A percentile compares a stretch with the other conserved stretches of the same genome.
These are phyloP conservation scores for Collybia sordida DNA, from an alignment of 768 basidiomycete genomes.

Conservation along the genomic window DNA sequence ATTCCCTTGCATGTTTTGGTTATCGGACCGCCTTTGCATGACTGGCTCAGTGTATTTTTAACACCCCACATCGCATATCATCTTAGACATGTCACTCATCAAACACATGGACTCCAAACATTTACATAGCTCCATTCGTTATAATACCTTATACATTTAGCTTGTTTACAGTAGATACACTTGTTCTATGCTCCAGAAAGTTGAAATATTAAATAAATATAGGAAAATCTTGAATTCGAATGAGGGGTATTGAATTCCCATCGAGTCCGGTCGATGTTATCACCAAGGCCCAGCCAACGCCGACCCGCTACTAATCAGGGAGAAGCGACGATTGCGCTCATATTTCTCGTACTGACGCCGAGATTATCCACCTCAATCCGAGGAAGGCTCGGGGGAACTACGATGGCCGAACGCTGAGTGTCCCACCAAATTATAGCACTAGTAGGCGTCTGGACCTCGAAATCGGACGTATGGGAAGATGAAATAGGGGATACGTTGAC, in stretches of 20 bases:
- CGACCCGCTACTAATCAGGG: not conserved
- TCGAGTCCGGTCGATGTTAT: not conserved
- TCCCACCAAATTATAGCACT: not conserved
- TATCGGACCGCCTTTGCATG: no score
- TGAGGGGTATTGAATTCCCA: no score
- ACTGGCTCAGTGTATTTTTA: no score
- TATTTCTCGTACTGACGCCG: slow-evolving; percentile 8
- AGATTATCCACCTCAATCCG: not conserved
- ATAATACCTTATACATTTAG: no score
- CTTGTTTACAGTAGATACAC: no score
- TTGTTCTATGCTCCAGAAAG: no score
- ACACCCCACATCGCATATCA: no score
- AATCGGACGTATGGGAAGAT: not conserved
- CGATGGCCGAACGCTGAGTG: not conserved
- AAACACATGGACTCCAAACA: no score
- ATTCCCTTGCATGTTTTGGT: not conserved
- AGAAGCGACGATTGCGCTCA: slow-evolving; percentile 22
- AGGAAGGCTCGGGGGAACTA: not conserved
- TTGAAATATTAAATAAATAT: no score
- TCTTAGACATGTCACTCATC: no score
- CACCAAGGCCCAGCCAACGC: not conserved
- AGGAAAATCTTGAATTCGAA: no score
- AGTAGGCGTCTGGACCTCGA: not conserved
- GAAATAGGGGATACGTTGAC: not conserved
- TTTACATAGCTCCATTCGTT: no score